Evolutionary conservation across 768 basidiomycete species (phyloP), one percentile per base, ranked within the genome.

Genomic region (Amanita rubescens): DNA sequence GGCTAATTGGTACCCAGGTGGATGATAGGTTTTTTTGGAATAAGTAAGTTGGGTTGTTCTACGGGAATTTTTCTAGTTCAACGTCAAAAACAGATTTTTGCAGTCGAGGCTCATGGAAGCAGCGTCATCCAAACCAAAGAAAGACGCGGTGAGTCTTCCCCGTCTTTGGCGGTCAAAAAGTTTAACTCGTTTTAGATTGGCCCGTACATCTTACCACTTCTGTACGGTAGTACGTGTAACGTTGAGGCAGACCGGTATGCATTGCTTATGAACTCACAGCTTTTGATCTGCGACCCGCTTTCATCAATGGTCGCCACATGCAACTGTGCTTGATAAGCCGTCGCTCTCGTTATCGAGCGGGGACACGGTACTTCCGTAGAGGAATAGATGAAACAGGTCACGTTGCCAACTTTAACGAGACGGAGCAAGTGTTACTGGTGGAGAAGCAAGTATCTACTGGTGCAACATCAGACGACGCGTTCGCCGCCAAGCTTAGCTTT

Each of bases 11-110:
- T 46, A 45, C 56, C 14, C 61, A 94, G 86, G 87, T 85, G 35
- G 96, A 99, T 59, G 93, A 96, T 63, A 79, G 94, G 57, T 99
- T 99, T 71, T 98, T 98, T 70, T 99, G 95, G 95, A 99, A 99
- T 69, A 89, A 82, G 81, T 88, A 54, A 44, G 69, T 64, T 14
- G n/a, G 14, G 51, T 59, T 63, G 87, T 55, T 82, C 85, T 56
- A 69, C 75, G 12, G 76, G 78, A 58, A 70, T 92, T 87, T 53
- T 81, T 73, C 11, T 56, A 51, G 45, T 81, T 64, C 35, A 75
- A 20, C 12, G 10, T 66, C 8, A 46, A 47, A n/a, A 56, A 34
- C 58, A 75, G 72, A 58, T 73, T 67, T 54, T 55, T 74, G 49
- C 72, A 74, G 53, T 65, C 71, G 24, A 67, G 67, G 50, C 48